Evolutionary conservation across 495 filamentous ascomycete species (phyloP).

Genomic region (Rhypophila decipiens): DNA sequence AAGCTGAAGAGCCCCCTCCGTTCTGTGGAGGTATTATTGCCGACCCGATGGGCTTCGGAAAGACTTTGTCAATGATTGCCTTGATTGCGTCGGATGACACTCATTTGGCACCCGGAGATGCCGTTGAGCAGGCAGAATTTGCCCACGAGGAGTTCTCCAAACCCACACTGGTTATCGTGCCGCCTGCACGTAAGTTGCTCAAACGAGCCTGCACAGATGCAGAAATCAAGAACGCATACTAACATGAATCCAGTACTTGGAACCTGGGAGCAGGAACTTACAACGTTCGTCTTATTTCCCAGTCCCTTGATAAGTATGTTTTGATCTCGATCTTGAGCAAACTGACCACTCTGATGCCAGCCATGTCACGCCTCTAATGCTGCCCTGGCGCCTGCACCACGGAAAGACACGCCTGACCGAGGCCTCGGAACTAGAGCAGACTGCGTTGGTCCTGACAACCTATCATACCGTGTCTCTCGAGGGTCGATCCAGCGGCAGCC

Average conservation of each 20-base stretch:
- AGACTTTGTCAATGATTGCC: conserved; percentile 34
- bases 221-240: not conserved
- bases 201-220: not conserved
- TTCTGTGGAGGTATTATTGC: conserved; percentile 37
- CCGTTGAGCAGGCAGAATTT: too few relatives aligned
- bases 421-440: conserved; percentile 3
- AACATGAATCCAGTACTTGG: conserved; percentile 17
- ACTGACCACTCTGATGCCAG: not conserved
- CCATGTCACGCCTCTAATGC: not conserved
- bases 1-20: conserved; percentile 7
- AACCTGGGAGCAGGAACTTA: conserved; percentile 32
- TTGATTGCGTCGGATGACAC: conserved; percentile 25
- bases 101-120: too few relatives aligned
- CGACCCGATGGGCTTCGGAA: conserved; percentile 38
- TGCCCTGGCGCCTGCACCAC: conserved; percentile 27
- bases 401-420: conserved; percentile 18
- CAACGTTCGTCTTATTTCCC: conserved; percentile 8
- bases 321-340: not conserved
- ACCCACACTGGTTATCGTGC: conserved; percentile 31
- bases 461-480: conserved; percentile 35
- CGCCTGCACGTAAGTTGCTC: conserved; percentile 29
- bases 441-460: conserved; percentile 30
- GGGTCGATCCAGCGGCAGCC: too few relatives aligned
- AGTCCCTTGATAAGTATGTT: not conserved
- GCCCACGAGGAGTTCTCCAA: too few relatives aligned